phyloP scores from a whole-genome alignment of 139 green algal species.

The Chlamydomonas incerta region DNA sequence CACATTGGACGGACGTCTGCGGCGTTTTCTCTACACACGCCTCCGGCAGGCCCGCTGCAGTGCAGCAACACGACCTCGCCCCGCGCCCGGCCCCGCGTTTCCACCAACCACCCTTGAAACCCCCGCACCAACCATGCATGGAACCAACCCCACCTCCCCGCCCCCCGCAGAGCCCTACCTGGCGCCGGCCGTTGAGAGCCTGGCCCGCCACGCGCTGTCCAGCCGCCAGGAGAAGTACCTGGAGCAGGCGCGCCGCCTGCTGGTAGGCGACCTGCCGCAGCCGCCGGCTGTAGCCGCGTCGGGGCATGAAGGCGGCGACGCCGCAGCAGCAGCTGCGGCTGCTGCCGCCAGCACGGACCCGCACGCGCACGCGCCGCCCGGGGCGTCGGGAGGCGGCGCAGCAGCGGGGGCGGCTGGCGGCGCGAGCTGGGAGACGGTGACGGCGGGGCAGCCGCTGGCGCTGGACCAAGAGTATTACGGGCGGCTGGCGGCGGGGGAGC shows the following conservation, averaged over 20 bases:
- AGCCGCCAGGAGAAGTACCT: slow-evolving; percentile 49
- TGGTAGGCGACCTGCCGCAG: slow-evolving; percentile 12
- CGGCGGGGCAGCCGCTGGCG: neutral
- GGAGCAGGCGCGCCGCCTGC: slow-evolving; percentile 30
- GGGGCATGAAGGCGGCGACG: neutral
- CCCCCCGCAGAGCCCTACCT: slow-evolving; percentile 44
- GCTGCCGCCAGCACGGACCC: neutral
- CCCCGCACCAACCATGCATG: no score
- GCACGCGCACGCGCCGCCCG: no score
- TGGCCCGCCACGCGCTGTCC: slow-evolving; percentile 38
- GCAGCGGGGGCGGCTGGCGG: no score
- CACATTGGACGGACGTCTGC: no score
- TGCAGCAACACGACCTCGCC: no score
- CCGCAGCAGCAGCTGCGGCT: neutral
- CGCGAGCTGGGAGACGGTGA: slow-evolving; percentile 21
- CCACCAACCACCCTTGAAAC: no score
- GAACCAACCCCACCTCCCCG: no score
- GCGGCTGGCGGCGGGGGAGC: slow-evolving; percentile 26
- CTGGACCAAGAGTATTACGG: slow-evolving; percentile 28
- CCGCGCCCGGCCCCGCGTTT: no score
- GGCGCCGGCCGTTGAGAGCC: slow-evolving; percentile 37
- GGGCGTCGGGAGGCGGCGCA: no score
- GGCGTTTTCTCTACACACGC: no score
- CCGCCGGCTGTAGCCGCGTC: no score
- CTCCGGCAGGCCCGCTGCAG: no score